Evolutionary conservation across 179 eudicot species (phyloP).

Genomic region (Silene vulgaris): DNA sequence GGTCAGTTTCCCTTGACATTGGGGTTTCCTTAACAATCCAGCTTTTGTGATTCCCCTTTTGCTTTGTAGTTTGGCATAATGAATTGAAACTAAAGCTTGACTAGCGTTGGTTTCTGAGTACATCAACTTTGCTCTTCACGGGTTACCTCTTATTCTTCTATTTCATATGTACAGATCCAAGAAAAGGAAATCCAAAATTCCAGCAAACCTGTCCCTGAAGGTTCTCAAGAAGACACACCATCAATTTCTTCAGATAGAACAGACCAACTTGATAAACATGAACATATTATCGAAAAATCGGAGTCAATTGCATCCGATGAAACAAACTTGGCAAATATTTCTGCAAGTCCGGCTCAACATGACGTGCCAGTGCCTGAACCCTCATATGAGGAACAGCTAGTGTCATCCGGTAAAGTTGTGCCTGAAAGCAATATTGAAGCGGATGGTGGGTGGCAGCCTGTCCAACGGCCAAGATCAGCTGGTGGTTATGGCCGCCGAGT

Average conservation of each 20-base stretch:
- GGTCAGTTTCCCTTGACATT: neutral
- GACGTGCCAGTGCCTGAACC: conserved; percentile 37
- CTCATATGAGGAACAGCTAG: conserved; percentile 28
- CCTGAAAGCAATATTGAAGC: conserved; percentile 59
- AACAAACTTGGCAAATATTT: conserved; percentile 14
- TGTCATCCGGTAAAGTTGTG: conserved; percentile 30
- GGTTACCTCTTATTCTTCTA: conserved; percentile 9
- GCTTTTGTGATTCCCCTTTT: neutral
- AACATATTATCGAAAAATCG: conserved; percentile 23
- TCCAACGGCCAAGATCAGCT: conserved; percentile 84
- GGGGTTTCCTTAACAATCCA: neutral
- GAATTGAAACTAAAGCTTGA: neutral
- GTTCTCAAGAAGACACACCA: conserved; percentile 37
- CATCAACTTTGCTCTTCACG: neutral
- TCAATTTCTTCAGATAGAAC: conserved; percentile 39
- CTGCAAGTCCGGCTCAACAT: conserved; percentile 27
- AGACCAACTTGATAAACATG: conserved; percentile 36
- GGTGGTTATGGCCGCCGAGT: conserved; percentile 64
- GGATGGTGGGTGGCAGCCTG: conserved; percentile 96
- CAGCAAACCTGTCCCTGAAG: conserved; percentile 41
- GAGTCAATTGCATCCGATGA: conserved; percentile 32
- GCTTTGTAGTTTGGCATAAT: neutral
- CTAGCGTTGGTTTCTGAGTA: neutral
- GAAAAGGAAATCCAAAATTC: conserved; percentile 45
- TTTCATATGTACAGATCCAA: conserved; percentile 20